Evolutionary conservation across 2,329 filamentous ascomycete species (phyloP).

Genomic region (Ophiocordyceps sinensis): DNA sequence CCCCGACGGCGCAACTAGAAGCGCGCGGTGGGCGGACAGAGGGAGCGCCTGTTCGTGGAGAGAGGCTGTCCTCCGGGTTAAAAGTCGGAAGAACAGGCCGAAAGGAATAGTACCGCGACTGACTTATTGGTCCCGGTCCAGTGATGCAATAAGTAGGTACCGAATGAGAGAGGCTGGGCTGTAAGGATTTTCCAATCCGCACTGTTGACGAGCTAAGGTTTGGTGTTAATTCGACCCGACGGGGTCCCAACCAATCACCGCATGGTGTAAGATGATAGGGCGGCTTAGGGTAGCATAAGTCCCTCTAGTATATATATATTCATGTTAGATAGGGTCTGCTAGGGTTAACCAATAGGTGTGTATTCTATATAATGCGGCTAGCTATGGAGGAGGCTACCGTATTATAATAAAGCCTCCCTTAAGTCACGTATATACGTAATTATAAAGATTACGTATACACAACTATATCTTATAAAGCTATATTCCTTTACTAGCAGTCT

Average conservation of each 20-base stretch:
- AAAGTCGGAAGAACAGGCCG: constrained; percentile 2
- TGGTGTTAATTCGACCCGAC: constrained; percentile 24
- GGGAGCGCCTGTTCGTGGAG: neutral
- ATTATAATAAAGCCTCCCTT: too few species aligned
- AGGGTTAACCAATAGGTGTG: too few species aligned
- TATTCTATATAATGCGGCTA: too few species aligned
- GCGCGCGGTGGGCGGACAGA: neutral
- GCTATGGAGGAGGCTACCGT: too few species aligned
- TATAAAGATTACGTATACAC: too few species aligned
- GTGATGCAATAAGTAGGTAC: constrained; percentile 6
- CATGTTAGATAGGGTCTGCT: too few species aligned
- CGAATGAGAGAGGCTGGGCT: constrained; percentile 18
- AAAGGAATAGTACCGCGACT: constrained; percentile 2
- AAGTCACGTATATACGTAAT: too few species aligned
- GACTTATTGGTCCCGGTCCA: constrained; percentile 2
- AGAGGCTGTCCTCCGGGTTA: constrained; percentile 1
- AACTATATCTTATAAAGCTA: too few species aligned
- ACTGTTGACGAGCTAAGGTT: constrained; percentile 25
- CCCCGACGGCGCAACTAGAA: constrained; percentile 14
- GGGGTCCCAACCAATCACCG: constrained; percentile 13
- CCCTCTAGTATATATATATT: too few species aligned
- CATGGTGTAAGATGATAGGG: constrained; percentile 3
- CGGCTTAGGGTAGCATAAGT: too few species aligned
- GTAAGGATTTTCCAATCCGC: constrained; percentile 27
- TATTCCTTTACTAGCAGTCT: too few species aligned